A percentile compares a stretch with the other conserved stretches of the same genome.
Evolutionary conservation across 2,329 filamentous ascomycete species (phyloP).

Genomic region (Hypomyces rosellus): DNA sequence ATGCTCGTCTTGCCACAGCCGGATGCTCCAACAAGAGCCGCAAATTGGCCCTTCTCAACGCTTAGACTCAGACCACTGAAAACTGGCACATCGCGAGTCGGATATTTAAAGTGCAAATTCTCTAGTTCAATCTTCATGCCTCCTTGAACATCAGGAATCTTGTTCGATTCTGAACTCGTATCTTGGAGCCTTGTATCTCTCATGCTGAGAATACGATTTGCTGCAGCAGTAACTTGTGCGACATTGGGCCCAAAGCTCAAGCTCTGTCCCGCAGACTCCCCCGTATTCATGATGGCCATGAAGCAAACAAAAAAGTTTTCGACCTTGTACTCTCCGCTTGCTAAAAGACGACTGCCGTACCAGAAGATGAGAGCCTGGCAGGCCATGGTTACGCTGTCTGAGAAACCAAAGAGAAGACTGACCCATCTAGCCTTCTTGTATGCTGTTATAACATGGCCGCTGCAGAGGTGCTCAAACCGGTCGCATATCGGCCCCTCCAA

Average conservation of each 20-base stretch:
- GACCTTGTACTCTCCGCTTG: slow-evolving; percentile 61
- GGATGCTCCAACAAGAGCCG: slow-evolving; percentile 84
- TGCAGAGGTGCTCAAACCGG: slow-evolving; percentile 67
- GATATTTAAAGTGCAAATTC: slow-evolving; percentile 91
- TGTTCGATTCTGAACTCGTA: slow-evolving; percentile 19
- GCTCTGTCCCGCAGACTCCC: slow-evolving; percentile 83
- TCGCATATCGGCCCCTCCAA: slow-evolving; percentile 63
- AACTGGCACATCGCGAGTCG: slow-evolving; percentile 83
- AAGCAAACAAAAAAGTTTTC: slow-evolving; percentile 95
- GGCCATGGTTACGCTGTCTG: slow-evolving; percentile 59
- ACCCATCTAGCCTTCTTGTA: slow-evolving; percentile 61
- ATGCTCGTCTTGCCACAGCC: slow-evolving; percentile 94
- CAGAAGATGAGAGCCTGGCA: slow-evolving; percentile 80
- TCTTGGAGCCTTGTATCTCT: slow-evolving; percentile 37
- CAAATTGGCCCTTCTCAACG: slow-evolving; percentile 74
- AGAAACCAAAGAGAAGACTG: slow-evolving; percentile 61
- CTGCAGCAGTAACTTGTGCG: slow-evolving; percentile 85
- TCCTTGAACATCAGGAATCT: slow-evolving; percentile 60
- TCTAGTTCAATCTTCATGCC: slow-evolving; percentile 75
- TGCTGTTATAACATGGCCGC: slow-evolving; percentile 59
- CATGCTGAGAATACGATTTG: slow-evolving; percentile 56
- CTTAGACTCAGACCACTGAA: slow-evolving; percentile 74
- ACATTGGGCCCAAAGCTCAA: slow-evolving; percentile 90
- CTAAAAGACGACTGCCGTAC: slow-evolving; percentile 78
- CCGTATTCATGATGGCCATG: slow-evolving; percentile 79